These are phyloP conservation scores for Penicillium soppii DNA, from an alignment of 495 filamentous ascomycete species.

Conservation along the genomic window DNA sequence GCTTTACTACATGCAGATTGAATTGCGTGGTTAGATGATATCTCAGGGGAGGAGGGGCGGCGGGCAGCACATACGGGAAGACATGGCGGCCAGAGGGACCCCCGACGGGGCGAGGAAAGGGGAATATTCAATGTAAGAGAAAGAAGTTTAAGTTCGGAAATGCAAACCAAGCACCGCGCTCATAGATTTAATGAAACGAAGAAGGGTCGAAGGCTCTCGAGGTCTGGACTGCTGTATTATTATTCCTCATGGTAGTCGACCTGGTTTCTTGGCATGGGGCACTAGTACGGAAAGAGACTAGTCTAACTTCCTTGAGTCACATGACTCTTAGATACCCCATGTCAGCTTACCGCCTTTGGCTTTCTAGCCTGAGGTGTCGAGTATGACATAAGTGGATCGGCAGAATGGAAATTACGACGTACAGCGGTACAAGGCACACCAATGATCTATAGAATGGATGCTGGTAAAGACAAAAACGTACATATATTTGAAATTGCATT, in stretches of 20 bases:
- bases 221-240: conserved; percentile 29
- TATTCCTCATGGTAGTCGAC: conserved; percentile 31
- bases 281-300: conserved; percentile 15
- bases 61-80: conserved; percentile 58
- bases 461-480: not conserved
- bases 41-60: conserved; percentile 34
- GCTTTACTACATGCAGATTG: conserved; percentile 69
- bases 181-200: conserved; percentile 11
- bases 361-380: not conserved
- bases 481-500: not conserved
- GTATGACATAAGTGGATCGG: conserved; percentile 1
- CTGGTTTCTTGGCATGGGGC: conserved; percentile 31
- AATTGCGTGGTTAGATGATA: conserved; percentile 16
- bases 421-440: not conserved
- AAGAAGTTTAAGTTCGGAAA: conserved; percentile 1
- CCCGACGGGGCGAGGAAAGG: conserved; percentile 32
- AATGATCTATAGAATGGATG: not conserved
- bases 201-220: conserved; percentile 7
- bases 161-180: conserved; percentile 10
- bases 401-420: not conserved
- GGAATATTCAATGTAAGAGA: conserved; percentile 16
- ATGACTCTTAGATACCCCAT: not conserved
- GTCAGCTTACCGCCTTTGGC: not conserved
- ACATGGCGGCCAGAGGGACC: conserved; percentile 56
- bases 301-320: not conserved